Conservation (phyloP, 495 filamentous ascomycete genomes). For the Podospora anserina region DNA sequence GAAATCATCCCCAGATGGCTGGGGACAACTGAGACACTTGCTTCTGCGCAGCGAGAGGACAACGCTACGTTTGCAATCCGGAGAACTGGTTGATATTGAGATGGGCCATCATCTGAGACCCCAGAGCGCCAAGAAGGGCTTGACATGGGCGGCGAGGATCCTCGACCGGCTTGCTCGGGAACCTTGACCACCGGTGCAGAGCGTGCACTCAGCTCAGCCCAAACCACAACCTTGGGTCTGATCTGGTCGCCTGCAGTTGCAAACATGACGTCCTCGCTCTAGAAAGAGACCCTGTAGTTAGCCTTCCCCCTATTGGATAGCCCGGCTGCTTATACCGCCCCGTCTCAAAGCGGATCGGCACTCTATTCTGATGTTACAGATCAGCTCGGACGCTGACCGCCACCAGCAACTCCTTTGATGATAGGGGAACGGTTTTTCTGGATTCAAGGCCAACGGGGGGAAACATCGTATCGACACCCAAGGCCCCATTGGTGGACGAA, state of each 20-base stretch:
- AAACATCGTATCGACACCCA: neutral
- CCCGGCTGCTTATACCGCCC: neutral
- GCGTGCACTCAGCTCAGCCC: conserved; percentile 16
- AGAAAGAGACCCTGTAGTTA: neutral
- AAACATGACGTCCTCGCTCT: conserved; percentile 14
- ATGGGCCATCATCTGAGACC: neutral
- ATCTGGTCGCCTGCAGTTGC: conserved; percentile 10
- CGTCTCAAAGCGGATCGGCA: neutral
- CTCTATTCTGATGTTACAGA: neutral
- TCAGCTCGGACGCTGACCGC: neutral
- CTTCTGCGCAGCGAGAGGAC: neutral
- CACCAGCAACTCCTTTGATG: neutral
- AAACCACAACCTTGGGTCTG: conserved; percentile 27
- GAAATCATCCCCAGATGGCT: neutral
- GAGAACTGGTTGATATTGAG: neutral
- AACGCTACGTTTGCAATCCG: neutral
- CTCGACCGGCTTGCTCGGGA: conserved; percentile 10
- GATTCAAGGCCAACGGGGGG: neutral
- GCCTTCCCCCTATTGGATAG: neutral
- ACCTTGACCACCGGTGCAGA: neutral
- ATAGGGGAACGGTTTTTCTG: neutral
- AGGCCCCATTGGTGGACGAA: neutral
- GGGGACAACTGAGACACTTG: neutral
- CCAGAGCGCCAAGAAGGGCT: conserved; percentile 10
- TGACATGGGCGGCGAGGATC: conserved; percentile 1